phyloP scores from a whole-genome alignment of 2,329 filamentous ascomycete genomes.

The Cryphonectria carpinicola region DNA sequence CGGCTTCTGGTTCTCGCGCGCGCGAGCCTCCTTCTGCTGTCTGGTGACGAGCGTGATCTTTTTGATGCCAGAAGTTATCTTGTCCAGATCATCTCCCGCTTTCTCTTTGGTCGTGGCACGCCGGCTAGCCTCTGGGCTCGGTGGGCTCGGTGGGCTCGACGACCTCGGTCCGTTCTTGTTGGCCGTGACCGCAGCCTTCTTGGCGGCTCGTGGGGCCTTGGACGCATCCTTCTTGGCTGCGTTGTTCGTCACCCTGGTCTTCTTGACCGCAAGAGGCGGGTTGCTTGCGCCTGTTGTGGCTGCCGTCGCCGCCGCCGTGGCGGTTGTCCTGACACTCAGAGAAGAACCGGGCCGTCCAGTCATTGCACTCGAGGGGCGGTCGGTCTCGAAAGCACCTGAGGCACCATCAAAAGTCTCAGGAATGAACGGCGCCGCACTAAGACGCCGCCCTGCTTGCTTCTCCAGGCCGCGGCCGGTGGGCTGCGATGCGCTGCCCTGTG shows the following conservation, averaged over 20 bases:
- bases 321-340: constrained; percentile 43
- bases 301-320: constrained; percentile 34
- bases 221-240: constrained; percentile 49
- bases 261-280: constrained; percentile 57
- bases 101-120: constrained; percentile 22
- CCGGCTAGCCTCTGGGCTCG: neutral
- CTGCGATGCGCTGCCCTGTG: constrained; percentile 40
- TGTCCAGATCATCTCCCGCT: constrained; percentile 52
- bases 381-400: constrained; percentile 26
- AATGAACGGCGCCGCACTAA: constrained; percentile 52
- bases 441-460: constrained; percentile 48
- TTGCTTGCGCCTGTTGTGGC: constrained; percentile 32
- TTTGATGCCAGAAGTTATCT: constrained; percentile 61
- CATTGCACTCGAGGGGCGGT: constrained; percentile 46
- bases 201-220: constrained; percentile 23
- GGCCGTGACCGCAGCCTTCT: constrained; percentile 18
- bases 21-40: constrained; percentile 59
- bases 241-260: constrained; percentile 55
- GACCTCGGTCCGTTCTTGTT: constrained; percentile 26
- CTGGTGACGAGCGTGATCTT: constrained; percentile 65
- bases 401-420: constrained; percentile 35
- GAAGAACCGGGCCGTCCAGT: constrained; percentile 47
- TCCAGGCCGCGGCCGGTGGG: constrained; percentile 33
- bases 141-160: constrained; percentile 12
- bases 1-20: constrained; percentile 52